phyloP scores from a whole-genome alignment of 1,284 basidiomycete genomes.

The Vanrija sp. region DNA sequence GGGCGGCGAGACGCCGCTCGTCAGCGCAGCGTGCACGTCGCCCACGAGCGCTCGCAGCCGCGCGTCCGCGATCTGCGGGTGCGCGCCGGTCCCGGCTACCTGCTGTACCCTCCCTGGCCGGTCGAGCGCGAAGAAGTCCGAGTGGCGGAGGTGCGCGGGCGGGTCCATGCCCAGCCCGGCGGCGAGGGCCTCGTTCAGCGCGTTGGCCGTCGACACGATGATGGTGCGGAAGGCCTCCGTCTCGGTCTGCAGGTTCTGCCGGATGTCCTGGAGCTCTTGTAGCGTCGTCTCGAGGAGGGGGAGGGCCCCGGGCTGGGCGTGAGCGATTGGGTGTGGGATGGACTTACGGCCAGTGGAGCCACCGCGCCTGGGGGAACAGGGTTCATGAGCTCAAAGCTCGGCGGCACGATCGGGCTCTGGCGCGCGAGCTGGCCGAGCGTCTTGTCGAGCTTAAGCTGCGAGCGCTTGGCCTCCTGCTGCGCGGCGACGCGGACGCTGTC shows the following conservation, averaged over 20 bases:
- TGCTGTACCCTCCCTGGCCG: slow-evolving; percentile 8
- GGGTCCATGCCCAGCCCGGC: slow-evolving; percentile 5
- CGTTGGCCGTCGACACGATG: slow-evolving; percentile 66
- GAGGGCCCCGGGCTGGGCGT: slow-evolving; percentile 37
- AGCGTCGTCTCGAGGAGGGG: slow-evolving; percentile 66
- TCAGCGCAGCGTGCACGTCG: slow-evolving; percentile 27
- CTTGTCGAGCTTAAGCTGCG: slow-evolving; percentile 72
- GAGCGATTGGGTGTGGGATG: background rate
- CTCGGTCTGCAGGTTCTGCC: slow-evolving; percentile 64
- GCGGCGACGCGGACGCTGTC: slow-evolving; percentile 45
- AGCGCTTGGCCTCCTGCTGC: slow-evolving; percentile 66
- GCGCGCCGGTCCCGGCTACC: slow-evolving; percentile 38
- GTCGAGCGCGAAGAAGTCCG: slow-evolving; percentile 11
- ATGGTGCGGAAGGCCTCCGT: slow-evolving; percentile 65
- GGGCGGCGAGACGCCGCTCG: background rate
- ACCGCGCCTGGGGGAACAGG: slow-evolving; percentile 32
- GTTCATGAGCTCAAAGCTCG: slow-evolving; percentile 41
- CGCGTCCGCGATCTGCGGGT: slow-evolving; percentile 42
- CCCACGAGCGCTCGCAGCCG: slow-evolving; percentile 31
- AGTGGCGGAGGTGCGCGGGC: background rate
- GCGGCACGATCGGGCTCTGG: slow-evolving; percentile 34
- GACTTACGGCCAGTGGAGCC: slow-evolving; percentile 30
- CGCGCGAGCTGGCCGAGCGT: slow-evolving; percentile 70
- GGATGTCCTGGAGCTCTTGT: slow-evolving; percentile 66
- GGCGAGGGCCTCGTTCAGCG: slow-evolving; percentile 56